phyloP scores from a whole-genome alignment of 768 basidiomycete genomes.

The Jaapia argillacea region DNA sequence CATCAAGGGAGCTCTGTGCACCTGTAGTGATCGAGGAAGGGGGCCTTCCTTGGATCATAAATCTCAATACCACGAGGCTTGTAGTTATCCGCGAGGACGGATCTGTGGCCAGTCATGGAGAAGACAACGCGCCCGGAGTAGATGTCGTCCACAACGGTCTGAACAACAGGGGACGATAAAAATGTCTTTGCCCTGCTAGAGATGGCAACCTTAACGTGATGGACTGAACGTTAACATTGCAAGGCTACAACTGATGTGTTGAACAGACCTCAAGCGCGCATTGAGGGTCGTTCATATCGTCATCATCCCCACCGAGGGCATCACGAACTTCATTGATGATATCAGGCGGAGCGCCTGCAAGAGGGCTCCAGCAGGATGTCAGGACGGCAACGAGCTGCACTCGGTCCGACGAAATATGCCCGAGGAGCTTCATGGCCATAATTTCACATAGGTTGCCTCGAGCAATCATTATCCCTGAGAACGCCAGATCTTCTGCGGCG shows the following conservation, averaged over 20 bases:
- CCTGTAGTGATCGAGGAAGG: constrained; percentile 83
- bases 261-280: constrained; percentile 77
- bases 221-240: no score
- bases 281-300: constrained; percentile 58
- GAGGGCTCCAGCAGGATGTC: constrained; percentile 77
- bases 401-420: constrained; percentile 60
- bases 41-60: constrained; percentile 56
- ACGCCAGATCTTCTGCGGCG: constrained; percentile 63
- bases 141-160: constrained; percentile 82
- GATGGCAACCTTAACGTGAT: constrained; percentile 73
- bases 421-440: constrained; percentile 79
- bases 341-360: constrained; percentile 62
- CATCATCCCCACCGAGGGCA: constrained; percentile 44
- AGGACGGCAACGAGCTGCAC: constrained; percentile 74
- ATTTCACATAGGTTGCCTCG: constrained; percentile 82
- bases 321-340: constrained; percentile 60
- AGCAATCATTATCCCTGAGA: constrained; percentile 59
- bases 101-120: constrained; percentile 48
- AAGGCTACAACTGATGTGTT: neutral
- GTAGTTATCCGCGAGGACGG: constrained; percentile 87
- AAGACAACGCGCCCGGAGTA: constrained; percentile 74
- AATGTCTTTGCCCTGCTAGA: constrained; percentile 79
- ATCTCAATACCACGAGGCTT: constrained; percentile 66
- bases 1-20: constrained; percentile 10
- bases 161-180: constrained; percentile 72